Evolutionary conservation across 208 protist species (phyloP).

Genomic region (Lotmaria passim): DNA sequence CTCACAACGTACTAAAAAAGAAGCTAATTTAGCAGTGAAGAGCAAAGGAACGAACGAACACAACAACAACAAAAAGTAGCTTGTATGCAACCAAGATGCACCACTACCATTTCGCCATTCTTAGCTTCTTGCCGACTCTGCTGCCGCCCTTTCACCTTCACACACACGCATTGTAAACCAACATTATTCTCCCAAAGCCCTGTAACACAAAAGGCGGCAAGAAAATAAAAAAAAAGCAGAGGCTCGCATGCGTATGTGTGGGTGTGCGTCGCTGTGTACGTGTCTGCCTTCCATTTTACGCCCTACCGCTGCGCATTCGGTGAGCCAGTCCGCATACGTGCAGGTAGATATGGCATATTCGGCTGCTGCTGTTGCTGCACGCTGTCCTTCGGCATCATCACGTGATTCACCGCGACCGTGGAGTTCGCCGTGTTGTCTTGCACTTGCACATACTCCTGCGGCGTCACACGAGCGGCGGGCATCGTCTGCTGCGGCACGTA

Average conservation of each 20-base stretch:
- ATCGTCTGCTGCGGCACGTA: slow-evolving; percentile 50
- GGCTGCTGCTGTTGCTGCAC: slow-evolving; percentile 11
- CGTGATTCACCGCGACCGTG: slow-evolving; percentile 68
- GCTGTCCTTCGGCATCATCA: slow-evolving; percentile 62
- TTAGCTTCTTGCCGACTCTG: too few relatives aligned
- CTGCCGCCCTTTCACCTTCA: background rate
- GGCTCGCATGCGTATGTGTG: background rate
- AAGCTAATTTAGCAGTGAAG: too few relatives aligned
- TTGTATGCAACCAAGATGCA: too few relatives aligned
- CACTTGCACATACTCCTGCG: slow-evolving; percentile 85
- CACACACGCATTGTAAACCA: too few relatives aligned
- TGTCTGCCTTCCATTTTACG: too few relatives aligned
- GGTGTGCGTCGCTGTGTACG: background rate
- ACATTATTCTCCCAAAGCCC: too few relatives aligned
- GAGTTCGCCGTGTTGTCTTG: slow-evolving; percentile 67
- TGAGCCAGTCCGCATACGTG: background rate
- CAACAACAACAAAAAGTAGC: background rate
- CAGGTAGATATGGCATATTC: background rate
- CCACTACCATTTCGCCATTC: background rate
- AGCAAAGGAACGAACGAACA: background rate
- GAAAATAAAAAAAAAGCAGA: background rate
- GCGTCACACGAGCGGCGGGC: slow-evolving; percentile 35
- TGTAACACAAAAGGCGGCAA: too few relatives aligned
- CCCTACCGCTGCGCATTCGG: slow-evolving; percentile 3
- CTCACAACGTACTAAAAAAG: too few relatives aligned